phyloP scores from a whole-genome alignment of 257 asterid species.

The Jaltomata sinuosa region DNA sequence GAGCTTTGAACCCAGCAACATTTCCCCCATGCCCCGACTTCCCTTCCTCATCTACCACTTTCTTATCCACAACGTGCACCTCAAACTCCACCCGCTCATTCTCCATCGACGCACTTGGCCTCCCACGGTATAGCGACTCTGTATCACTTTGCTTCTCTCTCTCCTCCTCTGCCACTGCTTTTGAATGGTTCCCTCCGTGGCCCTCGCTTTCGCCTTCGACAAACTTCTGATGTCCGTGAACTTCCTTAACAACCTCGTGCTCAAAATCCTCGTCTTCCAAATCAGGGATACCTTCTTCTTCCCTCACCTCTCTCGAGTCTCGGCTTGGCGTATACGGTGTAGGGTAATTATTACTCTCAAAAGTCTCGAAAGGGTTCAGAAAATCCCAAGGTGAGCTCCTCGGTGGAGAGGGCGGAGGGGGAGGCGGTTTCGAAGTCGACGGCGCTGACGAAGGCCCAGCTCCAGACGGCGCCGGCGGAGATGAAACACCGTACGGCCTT shows the following conservation, averaged over 20 bases:
- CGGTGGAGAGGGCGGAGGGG: constrained; percentile 89
- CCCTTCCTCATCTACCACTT: constrained; percentile 49
- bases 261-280: constrained; percentile 77
- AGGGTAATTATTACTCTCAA: constrained; percentile 50
- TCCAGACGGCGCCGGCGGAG: constrained; percentile 8
- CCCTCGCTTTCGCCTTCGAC: constrained; percentile 23
- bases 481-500: constrained; percentile 24
- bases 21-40: constrained; percentile 37
- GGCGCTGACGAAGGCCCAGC: background rate
- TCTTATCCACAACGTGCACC: constrained; percentile 84
- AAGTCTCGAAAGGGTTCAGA: constrained; percentile 73
- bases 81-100: constrained; percentile 67
- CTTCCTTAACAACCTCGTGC: constrained; percentile 77
- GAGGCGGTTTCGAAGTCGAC: constrained; percentile 47
- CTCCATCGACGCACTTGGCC: constrained; percentile 48
- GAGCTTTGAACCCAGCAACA: constrained; percentile 45
- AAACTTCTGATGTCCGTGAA: constrained; percentile 64
- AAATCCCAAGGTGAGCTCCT: constrained; percentile 82
- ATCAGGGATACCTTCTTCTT: constrained; percentile 96
- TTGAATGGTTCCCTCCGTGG: background rate
- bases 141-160: constrained; percentile 37
- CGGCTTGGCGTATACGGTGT: constrained; percentile 57
- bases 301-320: constrained; percentile 76
- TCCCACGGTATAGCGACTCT: constrained; percentile 39
- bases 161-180: constrained; percentile 21